Evolutionary conservation across 2,329 filamentous ascomycete genomes (phyloP).

Genomic region (Penicillium sp.): DNA sequence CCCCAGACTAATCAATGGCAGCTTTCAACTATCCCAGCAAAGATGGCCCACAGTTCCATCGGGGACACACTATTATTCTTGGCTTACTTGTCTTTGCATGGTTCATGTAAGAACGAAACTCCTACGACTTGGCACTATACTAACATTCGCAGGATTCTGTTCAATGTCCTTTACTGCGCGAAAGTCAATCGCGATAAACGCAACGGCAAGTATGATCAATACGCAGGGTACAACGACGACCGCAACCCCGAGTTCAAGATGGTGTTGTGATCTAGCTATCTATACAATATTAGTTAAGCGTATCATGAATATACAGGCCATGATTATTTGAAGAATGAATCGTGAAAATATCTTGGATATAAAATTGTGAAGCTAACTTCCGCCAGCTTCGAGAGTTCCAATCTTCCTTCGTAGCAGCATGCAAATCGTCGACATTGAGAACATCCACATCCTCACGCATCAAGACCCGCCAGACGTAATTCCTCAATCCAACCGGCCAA

Average conservation of each 20-base stretch:
- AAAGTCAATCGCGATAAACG: conserved; percentile 66
- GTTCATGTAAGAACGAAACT: conserved; percentile 57
- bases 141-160: conserved; percentile 49
- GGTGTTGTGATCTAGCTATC: conserved; percentile 55
- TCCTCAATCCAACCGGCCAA: conserved; percentile 52
- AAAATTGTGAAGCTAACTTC: no score
- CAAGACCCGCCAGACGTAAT: conserved; percentile 56
- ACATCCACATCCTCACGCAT: conserved; percentile 57
- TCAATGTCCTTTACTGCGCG: conserved; percentile 62
- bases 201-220: conserved; percentile 59
- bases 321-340: no score
- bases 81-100: conserved; percentile 62
- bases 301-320: no score
- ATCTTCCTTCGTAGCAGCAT: conserved; percentile 43
- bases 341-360: no score
- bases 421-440: conserved; percentile 63
- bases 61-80: conserved; percentile 62
- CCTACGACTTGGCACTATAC: not conserved
- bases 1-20: not conserved
- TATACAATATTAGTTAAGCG: no score
- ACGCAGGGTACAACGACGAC: conserved; percentile 60
- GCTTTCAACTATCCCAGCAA: conserved; percentile 59
- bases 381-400: conserved; percentile 31
- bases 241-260: conserved; percentile 63
- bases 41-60: conserved; percentile 59